Evolutionary conservation across 306 rosid species (phyloP).

Genomic region (Oemleria cerasiformis): DNA sequence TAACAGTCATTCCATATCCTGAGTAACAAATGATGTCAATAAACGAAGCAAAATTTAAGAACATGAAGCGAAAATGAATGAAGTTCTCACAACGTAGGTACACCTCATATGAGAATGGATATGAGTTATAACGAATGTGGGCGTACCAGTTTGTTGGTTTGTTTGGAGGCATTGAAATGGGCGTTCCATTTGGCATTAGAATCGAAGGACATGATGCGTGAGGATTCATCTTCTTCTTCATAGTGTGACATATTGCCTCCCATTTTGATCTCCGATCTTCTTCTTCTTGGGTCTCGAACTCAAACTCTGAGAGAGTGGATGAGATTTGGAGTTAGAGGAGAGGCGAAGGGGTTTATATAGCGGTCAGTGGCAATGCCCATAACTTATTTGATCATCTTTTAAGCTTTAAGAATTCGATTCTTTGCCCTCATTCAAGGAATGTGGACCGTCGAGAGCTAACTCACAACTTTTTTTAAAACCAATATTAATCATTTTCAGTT

Average conservation of each 20-base stretch:
- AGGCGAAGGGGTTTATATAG: neutral
- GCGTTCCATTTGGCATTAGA: slow-evolving; percentile 54
- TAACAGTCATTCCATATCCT: too few species aligned
- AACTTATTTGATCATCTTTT: neutral
- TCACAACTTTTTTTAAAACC: too few species aligned
- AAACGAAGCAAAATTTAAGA: too few species aligned
- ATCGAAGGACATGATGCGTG: slow-evolving; percentile 40
- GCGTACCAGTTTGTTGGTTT: slow-evolving; percentile 60
- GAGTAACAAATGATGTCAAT: too few species aligned
- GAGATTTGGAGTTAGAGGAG: neutral
- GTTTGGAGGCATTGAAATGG: slow-evolving; percentile 44
- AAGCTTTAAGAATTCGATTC: neutral
- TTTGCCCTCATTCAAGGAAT: neutral
- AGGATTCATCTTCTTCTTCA: slow-evolving; percentile 12
- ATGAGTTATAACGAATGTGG: too few species aligned
- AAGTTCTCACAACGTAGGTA: too few species aligned
- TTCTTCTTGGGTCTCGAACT: neutral
- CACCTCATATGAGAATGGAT: neutral
- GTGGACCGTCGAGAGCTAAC: neutral
- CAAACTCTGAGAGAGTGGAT: neutral
- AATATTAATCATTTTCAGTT: too few species aligned
- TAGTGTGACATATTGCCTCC: slow-evolving; percentile 32
- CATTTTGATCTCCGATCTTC: slow-evolving; percentile 29
- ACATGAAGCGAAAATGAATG: too few species aligned
- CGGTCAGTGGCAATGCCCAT: neutral